Evolutionary conservation across 1,284 basidiomycete genomes (phyloP).

Genomic region (Hymenochaete sp.): DNA sequence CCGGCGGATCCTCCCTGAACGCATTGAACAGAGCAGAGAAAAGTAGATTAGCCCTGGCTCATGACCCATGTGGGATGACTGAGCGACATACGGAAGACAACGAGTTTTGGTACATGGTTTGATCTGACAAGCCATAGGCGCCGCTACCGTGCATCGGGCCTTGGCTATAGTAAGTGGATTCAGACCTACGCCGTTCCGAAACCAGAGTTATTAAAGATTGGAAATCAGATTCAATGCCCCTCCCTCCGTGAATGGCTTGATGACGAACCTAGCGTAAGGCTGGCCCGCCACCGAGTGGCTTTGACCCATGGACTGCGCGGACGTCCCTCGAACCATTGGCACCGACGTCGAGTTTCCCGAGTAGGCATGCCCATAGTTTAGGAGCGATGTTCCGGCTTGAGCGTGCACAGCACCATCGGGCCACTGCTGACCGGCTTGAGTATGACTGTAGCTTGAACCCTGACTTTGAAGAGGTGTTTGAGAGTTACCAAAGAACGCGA

Average conservation of each 20-base stretch:
- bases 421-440: too few species aligned
- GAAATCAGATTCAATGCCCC: background rate
- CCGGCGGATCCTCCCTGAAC: background rate
- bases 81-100: too few species aligned
- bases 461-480: background rate
- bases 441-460: too few species aligned
- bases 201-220: background rate
- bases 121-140: background rate
- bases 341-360: background rate
- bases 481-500: background rate
- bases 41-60: too few species aligned
- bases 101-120: conserved; percentile 2
- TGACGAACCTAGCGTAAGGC: conserved; percentile 5
- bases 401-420: background rate
- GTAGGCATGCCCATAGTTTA: background rate
- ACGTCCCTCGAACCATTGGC: background rate
- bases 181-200: background rate
- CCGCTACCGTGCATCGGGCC: background rate
- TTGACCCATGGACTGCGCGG: background rate
- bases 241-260: too few species aligned
- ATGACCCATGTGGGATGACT: too few species aligned
- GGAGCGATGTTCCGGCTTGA: background rate
- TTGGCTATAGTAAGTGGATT: background rate
- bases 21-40: background rate
- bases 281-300: conserved; percentile 3